Base-by-base conservation (phyloP, 768 basidiomycete species). In the Glaciozyma martinii region DNA sequence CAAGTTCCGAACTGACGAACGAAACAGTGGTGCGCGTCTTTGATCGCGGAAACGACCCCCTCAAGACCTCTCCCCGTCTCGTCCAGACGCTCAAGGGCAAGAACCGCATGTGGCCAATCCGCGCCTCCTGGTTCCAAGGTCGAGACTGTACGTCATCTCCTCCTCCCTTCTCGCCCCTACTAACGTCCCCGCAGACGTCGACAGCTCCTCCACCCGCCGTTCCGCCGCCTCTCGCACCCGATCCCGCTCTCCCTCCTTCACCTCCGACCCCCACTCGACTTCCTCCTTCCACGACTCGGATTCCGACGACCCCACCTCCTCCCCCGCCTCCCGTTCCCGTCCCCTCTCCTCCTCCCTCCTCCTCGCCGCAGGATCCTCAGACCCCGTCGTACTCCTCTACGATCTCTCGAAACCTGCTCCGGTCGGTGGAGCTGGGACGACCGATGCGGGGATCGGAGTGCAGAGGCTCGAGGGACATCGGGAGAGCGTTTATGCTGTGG, bases 31-130 rank as follows among this genome's bases (percentile, higher is more conserved):
- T 60, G 15, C 30, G 47, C 6, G 27, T 60, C 7, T 60, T 32
- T 23, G 59, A 60, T 23, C 59, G 59, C 10, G n/a, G n/a, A 1
- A 27, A n/a, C 44, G 59, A 60, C 44, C 59, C 59, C 23, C 47
- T 53, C 47, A 23, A 29, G 32, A n/a, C 47, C 27, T 25, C 37
- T 15, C 59, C 59, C 7, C 32, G 50, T 13, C 46, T 53, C 23
- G 30, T 60, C 16, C 59, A 60, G 32, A 49, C 50, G 46, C 59
- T 60, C 47, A 60, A 60, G 47, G 59, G 59, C 47, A 49, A 53
- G 47, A 60, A 60, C 32, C 30, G 59, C 18, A 60, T 50, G 25
- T 60, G 59, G 59, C 59, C 59, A 12, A 60, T 60, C 59, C 49
- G 50, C 13, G 47, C 50, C 19, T 21, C 47, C 12, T 60, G 46